Evolutionary conservation across 352 stramenopile genomes (phyloP).

Genomic region (Pythium plurisporium): DNA sequence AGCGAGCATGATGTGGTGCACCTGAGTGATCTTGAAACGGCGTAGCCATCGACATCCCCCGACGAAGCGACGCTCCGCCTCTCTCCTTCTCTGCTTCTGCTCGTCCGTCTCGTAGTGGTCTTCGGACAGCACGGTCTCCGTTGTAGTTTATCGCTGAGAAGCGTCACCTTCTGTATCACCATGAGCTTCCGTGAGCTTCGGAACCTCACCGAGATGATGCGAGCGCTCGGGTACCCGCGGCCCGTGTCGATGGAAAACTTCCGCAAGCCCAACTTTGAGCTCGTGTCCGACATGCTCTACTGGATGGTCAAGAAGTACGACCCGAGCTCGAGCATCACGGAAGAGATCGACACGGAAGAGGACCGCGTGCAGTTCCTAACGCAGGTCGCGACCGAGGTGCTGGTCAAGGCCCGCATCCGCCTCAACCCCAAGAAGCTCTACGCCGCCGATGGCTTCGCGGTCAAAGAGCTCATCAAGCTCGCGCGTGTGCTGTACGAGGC

Average conservation of each 20-base stretch:
- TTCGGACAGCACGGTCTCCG: neutral
- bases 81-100: neutral
- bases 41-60: neutral
- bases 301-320: constrained; percentile 96
- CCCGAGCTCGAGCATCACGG: constrained; percentile 78
- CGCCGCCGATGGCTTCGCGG: constrained; percentile 89
- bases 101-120: neutral
- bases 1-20: constrained; percentile 7
- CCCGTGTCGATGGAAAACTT: constrained; percentile 93
- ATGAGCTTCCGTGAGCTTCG: constrained; percentile 87
- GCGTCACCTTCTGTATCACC: no score
- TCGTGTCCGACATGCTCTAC: constrained; percentile 94
- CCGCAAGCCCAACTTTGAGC: constrained; percentile 94
- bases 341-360: constrained; percentile 94
- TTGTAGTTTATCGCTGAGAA: neutral
- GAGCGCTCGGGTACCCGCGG: constrained; percentile 90
- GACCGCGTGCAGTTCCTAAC: constrained; percentile 94
- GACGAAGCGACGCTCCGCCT: neutral
- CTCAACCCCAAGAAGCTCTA: constrained; percentile 96
- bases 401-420: constrained; percentile 89
- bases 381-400: constrained; percentile 70
- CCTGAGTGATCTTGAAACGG: constrained; percentile 24
- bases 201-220: constrained; percentile 96
- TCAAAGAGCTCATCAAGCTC: constrained; percentile 95
- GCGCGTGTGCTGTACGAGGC: constrained; percentile 91